phyloP scores from a whole-genome alignment of 495 filamentous ascomycete genomes.

The Penicillium silybi region DNA sequence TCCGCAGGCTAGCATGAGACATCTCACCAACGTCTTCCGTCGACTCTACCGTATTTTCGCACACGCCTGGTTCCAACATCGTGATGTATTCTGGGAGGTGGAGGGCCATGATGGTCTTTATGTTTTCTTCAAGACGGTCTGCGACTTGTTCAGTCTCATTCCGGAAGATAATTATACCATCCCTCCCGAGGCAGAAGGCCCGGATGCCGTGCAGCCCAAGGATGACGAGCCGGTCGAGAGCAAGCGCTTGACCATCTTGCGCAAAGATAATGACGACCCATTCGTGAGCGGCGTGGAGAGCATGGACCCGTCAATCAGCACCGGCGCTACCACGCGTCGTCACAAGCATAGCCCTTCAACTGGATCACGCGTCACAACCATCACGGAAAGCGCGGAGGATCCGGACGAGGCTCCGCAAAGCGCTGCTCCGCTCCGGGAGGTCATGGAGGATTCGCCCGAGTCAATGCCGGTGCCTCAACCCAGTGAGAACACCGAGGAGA shows the following conservation, averaged over 20 bases:
- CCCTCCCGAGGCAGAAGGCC: slow-evolving; percentile 85
- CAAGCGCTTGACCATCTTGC: slow-evolving; percentile 45
- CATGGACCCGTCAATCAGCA: slow-evolving; percentile 43
- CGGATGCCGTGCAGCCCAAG: slow-evolving; percentile 48
- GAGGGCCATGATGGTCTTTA: slow-evolving; percentile 85
- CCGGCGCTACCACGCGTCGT: slow-evolving; percentile 64
- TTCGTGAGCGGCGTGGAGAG: slow-evolving; percentile 19
- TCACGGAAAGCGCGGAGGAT: slow-evolving; percentile 69
- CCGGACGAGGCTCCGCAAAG: slow-evolving; percentile 29
- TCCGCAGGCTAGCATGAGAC: slow-evolving; percentile 61
- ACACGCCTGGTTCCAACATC: slow-evolving; percentile 97
- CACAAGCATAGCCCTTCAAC: slow-evolving; percentile 72
- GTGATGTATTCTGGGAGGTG: slow-evolving; percentile 93
- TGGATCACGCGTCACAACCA: slow-evolving; percentile 69
- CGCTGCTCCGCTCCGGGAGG: slow-evolving; percentile 12
- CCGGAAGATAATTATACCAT: slow-evolving; percentile 94
- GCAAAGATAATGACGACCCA: slow-evolving; percentile 31
- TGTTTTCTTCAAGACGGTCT: slow-evolving; percentile 94
- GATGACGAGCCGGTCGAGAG: slow-evolving; percentile 28
- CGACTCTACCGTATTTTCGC: slow-evolving; percentile 95
- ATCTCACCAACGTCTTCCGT: slow-evolving; percentile 90
- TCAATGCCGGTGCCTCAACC: slow-evolving; percentile 4
- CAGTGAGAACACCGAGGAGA: slow-evolving; percentile 6
- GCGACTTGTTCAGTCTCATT: slow-evolving; percentile 82
- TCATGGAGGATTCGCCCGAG: slow-evolving; percentile 15